Evolutionary conservation across 352 stramenopile genomes (phyloP).

Genomic region (Globisporangium recalcitrans): DNA sequence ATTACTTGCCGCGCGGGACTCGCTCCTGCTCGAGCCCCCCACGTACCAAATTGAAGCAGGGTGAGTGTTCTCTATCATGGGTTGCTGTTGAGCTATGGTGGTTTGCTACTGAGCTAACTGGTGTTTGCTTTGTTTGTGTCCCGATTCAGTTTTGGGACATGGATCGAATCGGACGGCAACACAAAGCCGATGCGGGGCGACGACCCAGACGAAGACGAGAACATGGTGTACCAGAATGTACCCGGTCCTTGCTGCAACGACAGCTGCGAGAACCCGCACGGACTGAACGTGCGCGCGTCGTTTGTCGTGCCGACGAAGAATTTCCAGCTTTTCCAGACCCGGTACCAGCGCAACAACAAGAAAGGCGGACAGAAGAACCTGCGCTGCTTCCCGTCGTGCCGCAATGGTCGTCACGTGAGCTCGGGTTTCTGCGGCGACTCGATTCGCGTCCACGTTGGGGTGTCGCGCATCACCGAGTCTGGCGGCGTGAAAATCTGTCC

Average conservation of each 20-base stretch:
- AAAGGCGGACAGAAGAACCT: constrained; percentile 88
- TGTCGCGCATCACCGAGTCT: constrained; percentile 69
- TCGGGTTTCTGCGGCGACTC: constrained; percentile 85
- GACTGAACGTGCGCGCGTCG: constrained; percentile 69
- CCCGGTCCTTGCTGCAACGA: constrained; percentile 76
- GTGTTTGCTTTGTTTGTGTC: background rate
- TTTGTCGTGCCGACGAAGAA: constrained; percentile 76
- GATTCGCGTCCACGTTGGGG: constrained; percentile 74
- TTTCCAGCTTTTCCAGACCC: constrained; percentile 71
- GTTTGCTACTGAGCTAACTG: background rate
- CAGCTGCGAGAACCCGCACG: constrained; percentile 78
- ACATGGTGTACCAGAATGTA: constrained; percentile 70
- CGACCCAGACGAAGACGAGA: constrained; percentile 56
- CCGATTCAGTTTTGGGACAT: constrained; percentile 54
- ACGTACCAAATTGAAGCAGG: constrained; percentile 84
- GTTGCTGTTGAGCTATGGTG: background rate
- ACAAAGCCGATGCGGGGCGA: constrained; percentile 75
- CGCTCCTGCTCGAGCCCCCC: constrained; percentile 65
- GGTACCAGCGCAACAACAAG: constrained; percentile 90
- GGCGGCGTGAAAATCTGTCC: constrained; percentile 80
- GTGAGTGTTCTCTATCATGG: constrained; percentile 20
- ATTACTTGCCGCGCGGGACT: constrained; percentile 64
- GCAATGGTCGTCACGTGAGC: constrained; percentile 73
- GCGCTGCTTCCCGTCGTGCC: constrained; percentile 83
- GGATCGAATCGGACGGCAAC: constrained; percentile 79